phyloP scores from a whole-genome alignment of 805 yeast species.

The Barnettozyma botsteinii region DNA sequence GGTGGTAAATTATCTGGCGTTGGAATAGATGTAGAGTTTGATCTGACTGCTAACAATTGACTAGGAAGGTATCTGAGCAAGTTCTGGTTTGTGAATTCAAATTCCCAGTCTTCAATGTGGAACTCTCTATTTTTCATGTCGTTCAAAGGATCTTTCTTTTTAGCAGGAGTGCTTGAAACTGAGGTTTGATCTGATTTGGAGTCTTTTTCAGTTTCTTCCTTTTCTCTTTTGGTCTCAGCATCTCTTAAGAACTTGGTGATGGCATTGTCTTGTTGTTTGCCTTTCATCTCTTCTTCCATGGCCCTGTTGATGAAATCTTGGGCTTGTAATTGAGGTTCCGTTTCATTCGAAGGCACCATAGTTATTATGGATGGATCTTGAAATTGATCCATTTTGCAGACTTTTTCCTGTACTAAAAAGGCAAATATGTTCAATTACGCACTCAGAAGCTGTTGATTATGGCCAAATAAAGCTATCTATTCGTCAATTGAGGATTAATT shows the following conservation, averaged over 20 bases:
- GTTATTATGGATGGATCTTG: conserved; percentile 21
- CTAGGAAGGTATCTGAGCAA: conserved; percentile 21
- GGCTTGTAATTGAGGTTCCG: conserved; percentile 3
- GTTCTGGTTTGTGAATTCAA: conserved; percentile 9
- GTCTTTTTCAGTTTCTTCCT: conserved; percentile 16
- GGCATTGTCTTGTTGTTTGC: conserved; percentile 16
- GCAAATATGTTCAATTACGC: too few relatives aligned
- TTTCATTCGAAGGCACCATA: conserved; percentile 3
- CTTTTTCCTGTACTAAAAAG: neutral
- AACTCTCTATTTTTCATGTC: conserved; percentile 14
- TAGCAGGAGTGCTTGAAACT: neutral
- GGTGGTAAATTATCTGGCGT: conserved; percentile 20
- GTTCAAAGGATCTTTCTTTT: conserved; percentile 7
- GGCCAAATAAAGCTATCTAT: too few relatives aligned
- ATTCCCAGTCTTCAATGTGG: conserved; percentile 20
- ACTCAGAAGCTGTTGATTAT: too few relatives aligned
- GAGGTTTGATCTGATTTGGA: conserved; percentile 1
- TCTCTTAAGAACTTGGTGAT: conserved; percentile 22
- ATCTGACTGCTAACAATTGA: conserved; percentile 15
- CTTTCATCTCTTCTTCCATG: conserved; percentile 9
- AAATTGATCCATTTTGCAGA: conserved; percentile 14
- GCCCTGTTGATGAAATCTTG: conserved; percentile 10
- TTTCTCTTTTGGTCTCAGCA: conserved; percentile 22
- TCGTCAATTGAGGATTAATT: too few relatives aligned
- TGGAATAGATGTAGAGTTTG: conserved; percentile 11